Evolutionary conservation across 352 stramenopile genomes (phyloP).

Genomic region (Globisporangium splendens): DNA sequence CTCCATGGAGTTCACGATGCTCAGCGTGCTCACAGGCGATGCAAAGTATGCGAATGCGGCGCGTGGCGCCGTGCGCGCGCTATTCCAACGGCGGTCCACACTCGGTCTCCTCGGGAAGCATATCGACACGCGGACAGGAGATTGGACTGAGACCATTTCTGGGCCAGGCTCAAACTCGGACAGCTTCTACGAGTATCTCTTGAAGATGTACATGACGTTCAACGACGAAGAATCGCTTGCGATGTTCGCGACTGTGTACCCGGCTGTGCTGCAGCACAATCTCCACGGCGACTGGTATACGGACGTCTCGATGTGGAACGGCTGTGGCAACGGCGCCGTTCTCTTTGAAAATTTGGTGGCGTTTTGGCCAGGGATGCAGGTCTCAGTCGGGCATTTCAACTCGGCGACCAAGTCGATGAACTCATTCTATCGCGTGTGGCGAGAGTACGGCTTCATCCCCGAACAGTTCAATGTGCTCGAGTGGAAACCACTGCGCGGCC

Average conservation of each 20-base stretch:
- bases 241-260: conserved; percentile 86
- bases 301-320: conserved; percentile 83
- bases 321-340: conserved; percentile 43
- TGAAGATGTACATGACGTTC: conserved; percentile 97
- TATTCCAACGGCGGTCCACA: conserved; percentile 74
- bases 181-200: conserved; percentile 98
- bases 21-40: conserved; percentile 84
- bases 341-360: conserved; percentile 89
- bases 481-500: conserved; percentile 66
- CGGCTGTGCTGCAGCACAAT: conserved; percentile 63
- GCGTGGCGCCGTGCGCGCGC: conserved; percentile 55
- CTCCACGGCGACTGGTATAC: conserved; percentile 82
- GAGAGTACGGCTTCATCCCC: conserved; percentile 94
- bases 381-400: conserved; percentile 89
- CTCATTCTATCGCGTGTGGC: conserved; percentile 94
- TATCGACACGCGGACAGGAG: conserved; percentile 90
- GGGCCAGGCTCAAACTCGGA: conserved; percentile 94
- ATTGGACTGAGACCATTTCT: conserved; percentile 76
- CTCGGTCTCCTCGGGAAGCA: conserved; percentile 95
- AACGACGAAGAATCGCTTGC: conserved; percentile 90
- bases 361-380: conserved; percentile 97
- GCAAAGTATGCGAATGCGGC: conserved; percentile 65
- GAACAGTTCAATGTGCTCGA: conserved; percentile 93
- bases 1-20: conserved; percentile 95
- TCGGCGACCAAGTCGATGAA: conserved; percentile 88